Evolutionary conservation across 176 grass and related monocot species (phyloP).

Genomic region (Cymbopogon citratus): DNA sequence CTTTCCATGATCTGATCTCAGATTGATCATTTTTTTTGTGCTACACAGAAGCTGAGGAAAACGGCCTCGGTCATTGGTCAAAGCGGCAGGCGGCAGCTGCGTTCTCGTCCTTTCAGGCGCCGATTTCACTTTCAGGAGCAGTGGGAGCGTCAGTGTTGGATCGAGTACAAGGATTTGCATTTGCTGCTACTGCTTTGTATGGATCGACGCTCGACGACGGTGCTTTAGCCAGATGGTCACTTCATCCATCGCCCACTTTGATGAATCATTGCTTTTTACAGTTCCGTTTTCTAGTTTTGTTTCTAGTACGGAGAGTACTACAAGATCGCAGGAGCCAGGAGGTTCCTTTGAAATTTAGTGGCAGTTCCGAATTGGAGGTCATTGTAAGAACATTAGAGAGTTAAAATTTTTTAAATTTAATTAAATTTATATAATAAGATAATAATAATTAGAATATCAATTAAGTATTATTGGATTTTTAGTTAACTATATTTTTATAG

Average conservation of each 20-base stretch:
- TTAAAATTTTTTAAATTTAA: too few species aligned
- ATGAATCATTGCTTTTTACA: not conserved
- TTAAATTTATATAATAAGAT: too few species aligned
- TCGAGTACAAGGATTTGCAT: not conserved
- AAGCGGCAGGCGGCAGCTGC: not conserved
- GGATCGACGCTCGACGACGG: not conserved
- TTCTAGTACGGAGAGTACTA: not conserved
- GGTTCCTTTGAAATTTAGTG: not conserved
- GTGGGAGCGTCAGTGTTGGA: not conserved
- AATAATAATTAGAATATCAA: too few species aligned
- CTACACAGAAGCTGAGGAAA: not conserved
- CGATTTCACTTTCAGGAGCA: slow-evolving; percentile 23
- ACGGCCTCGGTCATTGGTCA: not conserved
- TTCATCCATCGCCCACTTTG: not conserved
- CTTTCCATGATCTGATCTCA: slow-evolving; percentile 44
- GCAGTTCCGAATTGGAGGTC: too few species aligned
- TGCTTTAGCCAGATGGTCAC: slow-evolving; percentile 8
- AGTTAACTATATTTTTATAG: too few species aligned
- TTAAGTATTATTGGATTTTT: too few species aligned
- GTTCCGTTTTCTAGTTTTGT: slow-evolving; percentile 14
- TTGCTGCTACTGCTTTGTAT: not conserved
- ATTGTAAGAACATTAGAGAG: too few species aligned
- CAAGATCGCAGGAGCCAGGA: not conserved
- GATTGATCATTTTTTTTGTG: slow-evolving; percentile 4
- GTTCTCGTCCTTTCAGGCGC: slow-evolving; percentile 41